Conservation (phyloP, 257 asterid genomes). For the Penstemon barbatus region DNA sequence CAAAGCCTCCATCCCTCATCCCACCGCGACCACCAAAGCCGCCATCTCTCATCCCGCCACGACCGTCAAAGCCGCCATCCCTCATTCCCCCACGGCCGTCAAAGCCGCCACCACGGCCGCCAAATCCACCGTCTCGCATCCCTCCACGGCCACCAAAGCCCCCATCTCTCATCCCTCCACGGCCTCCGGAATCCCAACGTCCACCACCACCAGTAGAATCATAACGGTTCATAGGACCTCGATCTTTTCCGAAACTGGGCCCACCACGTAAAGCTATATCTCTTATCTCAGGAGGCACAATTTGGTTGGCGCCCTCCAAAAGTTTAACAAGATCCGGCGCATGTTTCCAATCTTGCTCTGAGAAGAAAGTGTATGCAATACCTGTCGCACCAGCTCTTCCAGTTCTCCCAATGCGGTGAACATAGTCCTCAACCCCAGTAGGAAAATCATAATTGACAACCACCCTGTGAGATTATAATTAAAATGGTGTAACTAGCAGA, state of each 20-base stretch:
- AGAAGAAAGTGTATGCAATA: slow-evolving; percentile 74
- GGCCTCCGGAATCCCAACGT: slow-evolving; percentile 78
- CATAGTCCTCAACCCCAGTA: slow-evolving; percentile 93
- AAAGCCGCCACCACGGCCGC: slow-evolving; percentile 40
- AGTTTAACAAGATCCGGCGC: slow-evolving; percentile 84
- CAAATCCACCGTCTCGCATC: slow-evolving; percentile 50
- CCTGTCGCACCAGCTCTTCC: slow-evolving; percentile 99
- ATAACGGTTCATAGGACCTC: slow-evolving; percentile 70
- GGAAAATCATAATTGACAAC: slow-evolving; percentile 89
- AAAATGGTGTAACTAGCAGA: neutral
- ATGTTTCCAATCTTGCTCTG: slow-evolving; percentile 92
- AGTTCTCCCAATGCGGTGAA: slow-evolving; percentile 96
- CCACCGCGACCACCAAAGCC: slow-evolving; percentile 67
- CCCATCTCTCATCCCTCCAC: slow-evolving; percentile 64
- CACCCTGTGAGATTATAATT: slow-evolving; percentile 50
- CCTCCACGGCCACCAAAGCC: slow-evolving; percentile 70
- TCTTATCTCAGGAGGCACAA: slow-evolving; percentile 80
- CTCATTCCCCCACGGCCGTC: slow-evolving; percentile 37
- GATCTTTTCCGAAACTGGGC: slow-evolving; percentile 65
- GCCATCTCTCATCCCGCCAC: slow-evolving; percentile 43
- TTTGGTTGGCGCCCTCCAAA: slow-evolving; percentile 94
- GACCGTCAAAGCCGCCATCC: slow-evolving; percentile 36
- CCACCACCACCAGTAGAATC: slow-evolving; percentile 47
- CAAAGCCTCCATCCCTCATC: slow-evolving; percentile 62
- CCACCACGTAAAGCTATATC: slow-evolving; percentile 86